Conservation (phyloP, 441 rosid genomes). For the Breynia disticha region DNA sequence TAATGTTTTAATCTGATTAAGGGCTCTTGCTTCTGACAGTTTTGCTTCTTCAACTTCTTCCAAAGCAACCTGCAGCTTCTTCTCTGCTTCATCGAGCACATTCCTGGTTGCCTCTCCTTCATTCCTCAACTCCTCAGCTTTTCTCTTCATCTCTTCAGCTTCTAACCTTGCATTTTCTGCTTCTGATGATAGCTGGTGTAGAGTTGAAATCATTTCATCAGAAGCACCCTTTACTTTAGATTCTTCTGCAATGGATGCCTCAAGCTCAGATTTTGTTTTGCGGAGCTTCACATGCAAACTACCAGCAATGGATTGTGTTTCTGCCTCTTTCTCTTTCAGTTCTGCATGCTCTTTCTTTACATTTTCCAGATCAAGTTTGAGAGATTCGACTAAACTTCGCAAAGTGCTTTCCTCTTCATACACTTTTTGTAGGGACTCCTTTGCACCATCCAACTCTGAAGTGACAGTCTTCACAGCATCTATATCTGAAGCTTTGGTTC, state of each 20-base stretch:
- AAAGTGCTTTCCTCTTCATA: constrained; percentile 67
- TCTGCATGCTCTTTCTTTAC: constrained; percentile 67
- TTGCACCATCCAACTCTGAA: constrained; percentile 66
- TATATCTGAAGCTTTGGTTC: constrained; percentile 60
- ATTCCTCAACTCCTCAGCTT: constrained; percentile 52
- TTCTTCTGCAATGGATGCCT: constrained; percentile 49
- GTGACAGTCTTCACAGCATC: constrained; percentile 59
- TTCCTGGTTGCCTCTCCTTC: constrained; percentile 58
- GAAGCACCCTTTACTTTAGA: constrained; percentile 54
- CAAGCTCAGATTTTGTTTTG: constrained; percentile 68
- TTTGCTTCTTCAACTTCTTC: constrained; percentile 88
- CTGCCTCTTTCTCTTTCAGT: constrained; percentile 67
- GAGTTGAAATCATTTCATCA: constrained; percentile 72
- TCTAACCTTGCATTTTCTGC: constrained; percentile 52
- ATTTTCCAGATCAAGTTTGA: constrained; percentile 56
- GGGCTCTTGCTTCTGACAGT: constrained; percentile 52
- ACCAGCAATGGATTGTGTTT: constrained; percentile 68
- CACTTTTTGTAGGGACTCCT: constrained; percentile 57
- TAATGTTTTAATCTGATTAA: constrained; percentile 52
- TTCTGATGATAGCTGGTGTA: constrained; percentile 58
- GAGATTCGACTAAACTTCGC: constrained; percentile 54
- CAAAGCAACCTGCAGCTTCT: constrained; percentile 48
- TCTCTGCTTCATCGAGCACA: constrained; percentile 63
- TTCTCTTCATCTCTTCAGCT: constrained; percentile 66
- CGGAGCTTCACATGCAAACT: constrained; percentile 68